Base-by-base conservation (phyloP, 2,329 filamentous ascomycete species). In the Penicillium sp. region DNA sequence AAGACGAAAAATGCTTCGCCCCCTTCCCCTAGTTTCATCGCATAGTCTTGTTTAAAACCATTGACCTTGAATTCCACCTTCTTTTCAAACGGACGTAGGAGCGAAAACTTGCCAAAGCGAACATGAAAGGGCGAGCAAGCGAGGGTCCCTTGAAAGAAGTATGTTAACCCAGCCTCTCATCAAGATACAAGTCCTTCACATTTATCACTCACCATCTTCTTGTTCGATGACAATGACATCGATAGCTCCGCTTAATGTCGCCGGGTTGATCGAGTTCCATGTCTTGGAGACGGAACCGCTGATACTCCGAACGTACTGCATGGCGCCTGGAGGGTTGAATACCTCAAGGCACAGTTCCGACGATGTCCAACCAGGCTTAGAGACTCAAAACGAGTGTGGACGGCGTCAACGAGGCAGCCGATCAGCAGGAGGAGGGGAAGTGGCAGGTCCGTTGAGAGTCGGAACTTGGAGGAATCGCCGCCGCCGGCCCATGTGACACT, bases 1-100 rank as follows among this genome's bases (percentile, higher is more conserved):
- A 99, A 97, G 60, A 99, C 92, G 75, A 99, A 99, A 78, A 99
- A 99, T 23, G 94, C 94, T 78, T 99, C 94, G 61, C 94, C 94
- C 48, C 91, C 94, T 72, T 99, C 94, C 40, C 94, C 94, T 18
- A 99, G 83, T 78, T 99, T 99, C 94, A 99, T 99, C 43, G 94
- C 87, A 79, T 96, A 97, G 63, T 94, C 83, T 73, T 96, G 92
- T 76, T 94, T 95, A 57, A 84, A 78, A 68, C 90, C 89, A 81
- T 99, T 99, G 82, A 99, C 92, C 66, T 84, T 85, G 78, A 99
- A 99, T 76, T 97, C 92, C 68, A 99, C 94, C 84, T 97, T 99
- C 79, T 99, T 99, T 76, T 99, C 94, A 56, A 88, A 97, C 0
- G 94, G 94, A 19, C 94, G 89, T 68, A 99, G 79, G 34, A 99